Conservation (phyloP, 2,329 filamentous ascomycete species). For the Fonsecaea nubica region DNA sequence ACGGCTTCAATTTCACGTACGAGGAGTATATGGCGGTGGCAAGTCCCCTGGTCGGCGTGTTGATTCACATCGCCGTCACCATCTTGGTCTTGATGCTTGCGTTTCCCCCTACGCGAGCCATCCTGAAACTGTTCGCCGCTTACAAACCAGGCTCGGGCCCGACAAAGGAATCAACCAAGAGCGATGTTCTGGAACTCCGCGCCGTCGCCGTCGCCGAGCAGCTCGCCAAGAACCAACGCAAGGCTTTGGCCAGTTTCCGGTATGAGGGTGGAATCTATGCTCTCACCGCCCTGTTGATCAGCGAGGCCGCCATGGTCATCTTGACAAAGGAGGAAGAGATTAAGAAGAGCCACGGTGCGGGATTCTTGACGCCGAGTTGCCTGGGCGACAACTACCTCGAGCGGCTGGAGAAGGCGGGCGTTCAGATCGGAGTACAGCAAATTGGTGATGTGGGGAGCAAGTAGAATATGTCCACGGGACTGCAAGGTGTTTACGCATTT, state of each 20-base stretch:
- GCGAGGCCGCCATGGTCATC: constrained; percentile 55
- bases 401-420: constrained; percentile 52
- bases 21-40: constrained; percentile 62
- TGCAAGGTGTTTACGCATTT: background rate
- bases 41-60: constrained; percentile 55
- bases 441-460: constrained; percentile 40
- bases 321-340: constrained; percentile 49
- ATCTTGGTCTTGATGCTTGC: constrained; percentile 56
- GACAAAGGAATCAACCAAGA: constrained; percentile 49
- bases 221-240: constrained; percentile 44
- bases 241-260: constrained; percentile 51
- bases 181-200: constrained; percentile 52
- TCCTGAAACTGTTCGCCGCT: constrained; percentile 53
- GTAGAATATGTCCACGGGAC: constrained; percentile 18
- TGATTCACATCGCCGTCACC: constrained; percentile 57
- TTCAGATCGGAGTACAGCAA: constrained; percentile 47
- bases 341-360: constrained; percentile 51
- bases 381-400: constrained; percentile 56
- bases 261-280: constrained; percentile 53
- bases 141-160: constrained; percentile 61
- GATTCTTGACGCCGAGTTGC: constrained; percentile 57
- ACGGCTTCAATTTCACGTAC: constrained; percentile 65
- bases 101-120: constrained; percentile 60
- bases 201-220: constrained; percentile 55
- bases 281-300: constrained; percentile 52